Base-by-base conservation (phyloP, 2,329 filamentous ascomycete genomes). In the Pseudogymnoascus sp. region DNA sequence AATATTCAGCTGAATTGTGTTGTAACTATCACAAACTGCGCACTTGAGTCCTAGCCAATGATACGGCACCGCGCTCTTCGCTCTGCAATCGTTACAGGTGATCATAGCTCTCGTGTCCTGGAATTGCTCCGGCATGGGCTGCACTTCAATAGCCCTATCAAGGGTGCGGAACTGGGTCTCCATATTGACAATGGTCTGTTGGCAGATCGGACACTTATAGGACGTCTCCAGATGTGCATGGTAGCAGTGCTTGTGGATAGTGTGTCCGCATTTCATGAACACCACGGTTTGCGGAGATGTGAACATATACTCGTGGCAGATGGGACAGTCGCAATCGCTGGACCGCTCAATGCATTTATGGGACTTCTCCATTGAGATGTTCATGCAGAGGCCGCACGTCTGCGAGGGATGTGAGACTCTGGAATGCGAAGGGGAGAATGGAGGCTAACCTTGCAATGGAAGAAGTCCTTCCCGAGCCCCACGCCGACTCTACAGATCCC, bases 11-110 rank as follows among this genome's bases (percentile, higher is more conserved):
- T 89, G 83, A 14, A 82, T 83, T 0, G 87, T 90, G 69, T 90
- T 90, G 69, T 88, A 90, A 2, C 86, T 89, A 43, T 80, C 78
- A 70, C 87, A 90, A 37, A 88, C 84, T 12, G 81, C 86, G 72
- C 94, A 99, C 74, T 96, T 96, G 52, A 96, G 79, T 0, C 94
- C 94, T 4, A 97, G 79, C 91, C 94, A 99, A 75, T 99, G 94
- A 72, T 95, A 99, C 31, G 84, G 83, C 21, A 94, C 91, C 21
- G 89, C 89, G 65, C 89, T 92, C 72, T 92, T 92, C 11, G 90
- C 89, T 52, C 87, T 90, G 75, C 94, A 99, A 76, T 99, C 94
- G 73, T 99, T 97, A 75, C 94, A 99, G 65, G 92, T 85, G 59
- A 97, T 85, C 66, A 92, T 84, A 12, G 92, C 93, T 65, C 86